phyloP scores from a whole-genome alignment of 139 green algal species.

The Astrephomene gubernaculifera region DNA sequence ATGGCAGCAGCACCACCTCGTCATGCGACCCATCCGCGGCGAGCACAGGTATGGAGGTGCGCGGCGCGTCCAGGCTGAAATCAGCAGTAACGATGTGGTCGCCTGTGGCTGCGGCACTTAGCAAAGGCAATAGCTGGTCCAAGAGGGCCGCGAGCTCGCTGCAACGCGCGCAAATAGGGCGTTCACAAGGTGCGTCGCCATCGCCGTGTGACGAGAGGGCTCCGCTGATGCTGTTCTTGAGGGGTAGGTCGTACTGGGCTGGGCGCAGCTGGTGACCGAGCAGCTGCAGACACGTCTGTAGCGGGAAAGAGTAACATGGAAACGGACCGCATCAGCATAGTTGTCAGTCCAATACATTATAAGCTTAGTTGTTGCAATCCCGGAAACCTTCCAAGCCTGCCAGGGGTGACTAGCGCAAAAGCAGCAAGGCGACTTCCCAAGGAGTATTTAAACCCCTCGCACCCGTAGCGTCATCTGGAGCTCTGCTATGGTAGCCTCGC shows the following conservation, averaged over 20 bases:
- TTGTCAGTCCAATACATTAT: too few relatives aligned
- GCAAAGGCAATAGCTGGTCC: constrained; percentile 2
- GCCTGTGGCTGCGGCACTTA: not conserved
- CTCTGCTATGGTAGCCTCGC: not conserved
- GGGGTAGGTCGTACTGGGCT: not conserved
- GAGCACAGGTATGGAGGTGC: not conserved
- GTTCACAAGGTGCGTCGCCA: not conserved
- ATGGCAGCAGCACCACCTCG: constrained; percentile 2
- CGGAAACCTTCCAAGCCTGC: too few relatives aligned
- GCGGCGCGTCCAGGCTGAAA: not conserved
- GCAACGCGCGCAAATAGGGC: not conserved
- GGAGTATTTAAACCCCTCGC: too few relatives aligned
- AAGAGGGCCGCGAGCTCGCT: constrained; percentile 3
- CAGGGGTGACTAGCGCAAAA: too few relatives aligned
- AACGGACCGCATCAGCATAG: too few relatives aligned
- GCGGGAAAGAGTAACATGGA: too few relatives aligned
- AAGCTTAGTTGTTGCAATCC: too few relatives aligned
- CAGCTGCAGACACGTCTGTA: constrained; percentile 20
- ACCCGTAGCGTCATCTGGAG: constrained; percentile 15
- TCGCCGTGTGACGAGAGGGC: not conserved
- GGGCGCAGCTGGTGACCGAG: constrained; percentile 11
- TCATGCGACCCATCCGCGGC: constrained; percentile 17
- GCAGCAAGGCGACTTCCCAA: too few relatives aligned
- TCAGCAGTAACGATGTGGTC: constrained; percentile 1
- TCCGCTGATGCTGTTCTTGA: not conserved